Conservation (phyloP, 805 yeast species). For the Trichomonascus vanleenenianus region DNA sequence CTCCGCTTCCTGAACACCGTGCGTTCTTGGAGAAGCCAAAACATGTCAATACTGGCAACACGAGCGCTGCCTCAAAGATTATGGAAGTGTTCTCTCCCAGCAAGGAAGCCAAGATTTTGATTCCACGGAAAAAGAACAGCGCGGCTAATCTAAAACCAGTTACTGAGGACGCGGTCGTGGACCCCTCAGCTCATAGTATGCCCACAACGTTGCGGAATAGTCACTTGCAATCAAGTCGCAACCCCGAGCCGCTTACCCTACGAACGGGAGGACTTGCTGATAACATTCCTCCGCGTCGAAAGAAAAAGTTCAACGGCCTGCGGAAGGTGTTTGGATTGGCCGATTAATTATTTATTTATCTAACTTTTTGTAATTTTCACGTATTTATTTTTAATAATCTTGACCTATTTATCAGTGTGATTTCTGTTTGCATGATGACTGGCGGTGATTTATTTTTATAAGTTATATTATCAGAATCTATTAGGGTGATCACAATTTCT, state of each 20-base stretch:
- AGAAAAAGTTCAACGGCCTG: constrained; percentile 18
- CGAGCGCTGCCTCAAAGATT: constrained; percentile 6
- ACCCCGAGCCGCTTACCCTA: not conserved
- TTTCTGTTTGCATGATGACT: no score
- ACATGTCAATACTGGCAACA: not conserved
- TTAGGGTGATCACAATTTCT: no score
- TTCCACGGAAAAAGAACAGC: constrained; percentile 12
- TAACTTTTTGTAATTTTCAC: not conserved
- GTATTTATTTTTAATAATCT: not conserved
- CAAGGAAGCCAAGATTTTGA: constrained; percentile 21
- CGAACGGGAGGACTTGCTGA: constrained; percentile 1
- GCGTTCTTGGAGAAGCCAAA: constrained; percentile 3
- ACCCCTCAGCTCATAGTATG: not conserved
- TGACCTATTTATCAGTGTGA: no score
- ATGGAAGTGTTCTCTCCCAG: constrained; percentile 25
- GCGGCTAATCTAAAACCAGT: constrained; percentile 8
- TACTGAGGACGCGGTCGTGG: constrained; percentile 10
- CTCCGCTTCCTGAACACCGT: constrained; percentile 4
- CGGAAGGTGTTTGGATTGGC: constrained; percentile 16
- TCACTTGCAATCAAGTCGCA: not conserved
- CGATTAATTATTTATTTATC: not conserved
- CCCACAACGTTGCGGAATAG: not conserved
- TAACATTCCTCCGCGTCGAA: constrained; percentile 10
- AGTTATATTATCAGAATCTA: no score
- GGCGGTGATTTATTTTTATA: no score